Evolutionary conservation across 495 filamentous ascomycete species (phyloP).

Genomic region (Corynascus novoguineensis): DNA sequence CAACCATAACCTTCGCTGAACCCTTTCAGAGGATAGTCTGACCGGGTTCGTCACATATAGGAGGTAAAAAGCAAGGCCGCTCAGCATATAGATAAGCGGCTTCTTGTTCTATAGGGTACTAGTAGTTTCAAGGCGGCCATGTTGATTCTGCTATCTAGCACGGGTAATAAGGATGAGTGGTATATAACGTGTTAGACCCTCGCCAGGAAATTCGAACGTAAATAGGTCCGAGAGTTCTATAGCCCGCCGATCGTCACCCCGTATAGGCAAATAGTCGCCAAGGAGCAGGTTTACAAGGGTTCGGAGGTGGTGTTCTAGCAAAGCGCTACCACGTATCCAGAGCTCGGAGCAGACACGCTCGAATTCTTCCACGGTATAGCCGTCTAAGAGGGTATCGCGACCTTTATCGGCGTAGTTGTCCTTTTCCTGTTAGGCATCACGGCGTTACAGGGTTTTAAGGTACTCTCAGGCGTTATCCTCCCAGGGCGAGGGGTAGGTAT

Average conservation of each 20-base stretch:
- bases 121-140: not conserved
- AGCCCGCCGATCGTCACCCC: not conserved
- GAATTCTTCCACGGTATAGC: not conserved
- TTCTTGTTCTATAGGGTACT: not conserved
- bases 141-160: not conserved
- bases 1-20: no score
- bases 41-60: no score
- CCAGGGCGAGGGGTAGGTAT: not conserved
- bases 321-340: not conserved
- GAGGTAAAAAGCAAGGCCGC: not conserved
- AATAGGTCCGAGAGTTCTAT: not conserved
- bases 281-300: not conserved
- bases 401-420: not conserved
- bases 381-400: not conserved
- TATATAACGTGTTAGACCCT: not conserved
- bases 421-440: not conserved
- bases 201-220: not conserved
- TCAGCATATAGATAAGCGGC: not conserved
- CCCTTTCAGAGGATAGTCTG: no score
- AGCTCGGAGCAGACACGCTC: not conserved
- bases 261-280: not conserved
- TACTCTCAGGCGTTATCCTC: not conserved
- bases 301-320: not conserved
- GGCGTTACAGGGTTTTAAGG: not conserved
- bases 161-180: not conserved